Percentiles rank a stretch among this genome's conserved stretches.
Conservation (phyloP, 805 yeast species). For the Saccharomycopsis guyanensis region DNA sequence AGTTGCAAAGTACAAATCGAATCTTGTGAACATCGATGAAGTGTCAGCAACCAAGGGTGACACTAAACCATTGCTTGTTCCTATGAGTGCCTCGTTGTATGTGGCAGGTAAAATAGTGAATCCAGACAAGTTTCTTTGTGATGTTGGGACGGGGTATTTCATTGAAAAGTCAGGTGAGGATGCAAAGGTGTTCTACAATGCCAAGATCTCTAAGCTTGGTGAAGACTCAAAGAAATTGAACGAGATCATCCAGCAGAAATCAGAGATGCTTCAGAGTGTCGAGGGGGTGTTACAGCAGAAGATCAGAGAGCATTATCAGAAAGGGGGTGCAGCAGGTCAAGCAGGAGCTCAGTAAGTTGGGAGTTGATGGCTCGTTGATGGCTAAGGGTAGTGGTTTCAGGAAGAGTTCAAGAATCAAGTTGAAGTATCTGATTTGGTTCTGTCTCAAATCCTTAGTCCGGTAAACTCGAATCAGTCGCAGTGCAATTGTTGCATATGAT, state of each 20-base stretch:
- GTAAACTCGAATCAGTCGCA: too few relatives aligned
- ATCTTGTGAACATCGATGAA: constrained; percentile 59
- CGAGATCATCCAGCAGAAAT: constrained; percentile 68
- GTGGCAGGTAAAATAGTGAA: constrained; percentile 75
- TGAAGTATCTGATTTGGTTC: too few relatives aligned
- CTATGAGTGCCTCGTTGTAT: constrained; percentile 81
- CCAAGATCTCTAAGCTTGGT: constrained; percentile 63
- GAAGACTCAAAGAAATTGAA: constrained; percentile 69
- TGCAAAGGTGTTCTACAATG: constrained; percentile 63
- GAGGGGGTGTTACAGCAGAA: constrained; percentile 43
- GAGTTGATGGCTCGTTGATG: too few relatives aligned
- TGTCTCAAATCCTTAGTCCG: too few relatives aligned
- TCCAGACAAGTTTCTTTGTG: constrained; percentile 70
- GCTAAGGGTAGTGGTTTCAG: too few relatives aligned
- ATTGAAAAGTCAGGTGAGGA: constrained; percentile 70
- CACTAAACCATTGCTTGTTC: constrained; percentile 50
- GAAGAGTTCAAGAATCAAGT: too few relatives aligned
- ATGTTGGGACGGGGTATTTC: constrained; percentile 93
- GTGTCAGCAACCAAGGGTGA: constrained; percentile 30
- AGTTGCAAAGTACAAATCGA: constrained; percentile 71
- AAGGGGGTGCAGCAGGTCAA: not conserved
- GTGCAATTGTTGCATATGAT: too few relatives aligned
- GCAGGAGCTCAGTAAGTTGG: too few relatives aligned
- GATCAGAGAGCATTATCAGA: not conserved
- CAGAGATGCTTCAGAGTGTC: constrained; percentile 52